Evolutionary conservation across 192 early-diverging fungal species (phyloP), one percentile per base, ranked within the genome.

Genomic region (Oehlia diaphana): DNA sequence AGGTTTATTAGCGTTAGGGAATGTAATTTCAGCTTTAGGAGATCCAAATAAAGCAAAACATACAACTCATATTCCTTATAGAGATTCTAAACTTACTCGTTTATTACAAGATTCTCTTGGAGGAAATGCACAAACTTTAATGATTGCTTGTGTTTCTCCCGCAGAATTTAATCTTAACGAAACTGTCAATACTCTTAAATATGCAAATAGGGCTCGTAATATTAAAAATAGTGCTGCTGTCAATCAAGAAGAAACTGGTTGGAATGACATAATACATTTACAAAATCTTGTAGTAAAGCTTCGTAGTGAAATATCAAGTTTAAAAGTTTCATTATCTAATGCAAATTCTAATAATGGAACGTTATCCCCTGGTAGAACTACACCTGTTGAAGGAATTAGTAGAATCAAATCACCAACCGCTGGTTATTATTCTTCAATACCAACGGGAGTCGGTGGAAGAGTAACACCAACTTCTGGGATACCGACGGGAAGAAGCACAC

Each of bases 101-200:
- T 87, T 99, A 88, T 89, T 99, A 65, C 97, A 98, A 84, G 98
- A 99, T 85, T 94, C 93, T 58, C 85, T 99, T 69, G 97, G 98
- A 73, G 98, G 98, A 44, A 98, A 94, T 81, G 93, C 95, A 58
- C 92, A 92, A 80, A 98, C 97, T 0, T 84, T 99, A 65, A 96
- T 99, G 91, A 92, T 99, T 74, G 96, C 98, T 1, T 98, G 97
- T 84, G 94, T 97, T 10, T 92, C 92, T 78, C 93, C 95, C 0
- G 94, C 93, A 23, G 95, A 96, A 79, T 80, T 87, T 70, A 96
- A 97, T 81, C 85, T 94, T 70, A 89, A 88, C 10, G 98, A 99
- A 84, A 97, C 96, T 12, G 81, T 99, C 33, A 98, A 96, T 80
- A 99, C 98, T 2, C 90, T 99, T 63, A 93, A 94, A 81, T 99